Percentiles rank a stretch among this genome's conserved stretches.
phyloP scores from a whole-genome alignment of 805 yeast genomes.

The Priceomyces melissophilus region DNA sequence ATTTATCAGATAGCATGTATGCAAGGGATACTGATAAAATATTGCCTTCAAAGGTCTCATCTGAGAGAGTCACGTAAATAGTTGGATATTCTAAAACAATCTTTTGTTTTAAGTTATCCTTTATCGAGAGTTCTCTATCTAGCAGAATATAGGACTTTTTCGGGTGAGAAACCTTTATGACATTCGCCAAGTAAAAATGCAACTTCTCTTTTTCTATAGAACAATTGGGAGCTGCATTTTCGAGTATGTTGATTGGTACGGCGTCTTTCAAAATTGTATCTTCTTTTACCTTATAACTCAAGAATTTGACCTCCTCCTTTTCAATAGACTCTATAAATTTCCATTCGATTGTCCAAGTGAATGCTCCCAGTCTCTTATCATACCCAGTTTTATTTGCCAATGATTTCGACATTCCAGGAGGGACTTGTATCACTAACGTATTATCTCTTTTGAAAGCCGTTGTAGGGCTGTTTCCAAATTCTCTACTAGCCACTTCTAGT shows the following conservation, averaged over 20 bases:
- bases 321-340: slow-evolving; percentile 35
- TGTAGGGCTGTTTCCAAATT: slow-evolving; percentile 24
- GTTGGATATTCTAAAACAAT: slow-evolving; percentile 80
- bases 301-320: slow-evolving; percentile 26
- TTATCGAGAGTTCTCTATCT: slow-evolving; percentile 33
- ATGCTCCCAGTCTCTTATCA: slow-evolving; percentile 59
- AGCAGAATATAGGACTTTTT: slow-evolving; percentile 35
- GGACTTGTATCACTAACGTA: slow-evolving; percentile 58
- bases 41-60: slow-evolving; percentile 19
- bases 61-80: slow-evolving; percentile 40
- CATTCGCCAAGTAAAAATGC: slow-evolving; percentile 32
- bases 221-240: slow-evolving; percentile 8
- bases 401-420: slow-evolving; percentile 73
- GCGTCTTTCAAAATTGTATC: slow-evolving; percentile 28
- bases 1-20: background rate
- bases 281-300: slow-evolving; percentile 46
- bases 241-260: slow-evolving; percentile 38
- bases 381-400: slow-evolving; percentile 62
- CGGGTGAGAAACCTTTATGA: slow-evolving; percentile 14
- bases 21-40: slow-evolving; percentile 9
- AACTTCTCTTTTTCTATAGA: slow-evolving; percentile 23
- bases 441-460: slow-evolving; percentile 52
- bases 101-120: slow-evolving; percentile 49
- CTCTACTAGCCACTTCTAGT: slow-evolving; percentile 15
- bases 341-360: slow-evolving; percentile 83